Base-by-base conservation (phyloP, 163 green algal genomes). In the Scenedesmus sp. region DNA sequence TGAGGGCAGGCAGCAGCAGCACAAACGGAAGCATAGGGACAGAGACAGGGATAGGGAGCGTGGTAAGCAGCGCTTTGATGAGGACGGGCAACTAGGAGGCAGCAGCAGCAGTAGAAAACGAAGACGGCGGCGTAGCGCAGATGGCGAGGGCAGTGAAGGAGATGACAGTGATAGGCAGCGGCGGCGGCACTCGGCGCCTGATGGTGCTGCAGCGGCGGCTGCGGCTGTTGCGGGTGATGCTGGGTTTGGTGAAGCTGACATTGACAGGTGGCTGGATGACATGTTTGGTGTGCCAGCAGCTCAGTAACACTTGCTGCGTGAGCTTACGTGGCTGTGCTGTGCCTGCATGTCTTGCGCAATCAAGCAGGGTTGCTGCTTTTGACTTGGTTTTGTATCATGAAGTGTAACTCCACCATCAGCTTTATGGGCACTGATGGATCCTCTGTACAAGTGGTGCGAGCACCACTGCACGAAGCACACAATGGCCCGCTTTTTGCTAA, bases 181-280 rank as follows among this genome's bases (percentile, higher is more conserved):
- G 67, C 84, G 52, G 64, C 81, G 54, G 18, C 81, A 52, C 23
- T 79, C 70, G 15, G 70, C 70, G 5, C 23, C 70, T 79, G 67
- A 70, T 9, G 77, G 55, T 73, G 86, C 66, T 56, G 62, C 64
- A 84, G 18, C 15, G 64, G 88, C 79, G 84, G 64, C 59, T 20
- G 57, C 74, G 55, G 88, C 55, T 62, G 56, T 26, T 62, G 34
- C 9, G 60, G 64, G 34, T 79, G 81, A 62, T 52, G 60, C 4
- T 3, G 74, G 74, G 52, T 0, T 84, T 82, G 56, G 74, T 26
- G 86, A 87, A 52, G 73, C 73, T n/a, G 87, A 91, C 74, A 91
- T 91, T 57, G 87, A 91, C 16, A 57, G 18, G 10, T 91, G 87
- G 87, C 57, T 91, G 73, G 73, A 91, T n/a, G n/a, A 62, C 4